Base-by-base conservation (phyloP, 2,329 filamentous ascomycete genomes). In the Diplodia mutila region DNA sequence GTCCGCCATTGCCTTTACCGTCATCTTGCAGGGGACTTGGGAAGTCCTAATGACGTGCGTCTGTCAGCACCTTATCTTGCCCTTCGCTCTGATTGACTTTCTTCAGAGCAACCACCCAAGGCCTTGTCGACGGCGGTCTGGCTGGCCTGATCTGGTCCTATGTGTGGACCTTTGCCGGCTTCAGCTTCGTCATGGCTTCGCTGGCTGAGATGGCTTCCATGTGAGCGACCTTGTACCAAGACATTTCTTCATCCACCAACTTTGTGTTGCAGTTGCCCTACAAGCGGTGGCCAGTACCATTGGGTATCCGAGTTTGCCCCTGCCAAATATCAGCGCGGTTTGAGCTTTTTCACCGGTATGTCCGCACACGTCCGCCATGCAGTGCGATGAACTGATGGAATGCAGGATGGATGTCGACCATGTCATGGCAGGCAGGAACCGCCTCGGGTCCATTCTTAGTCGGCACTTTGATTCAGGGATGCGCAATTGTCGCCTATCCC, bases 11-110 rank as follows among this genome's bases (percentile, higher is more conserved):
- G 83, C 84, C 11, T 86, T 86, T 69, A 81, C 82, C 29, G 83
- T 82, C 69, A 83, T 84, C 34, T 77, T 85, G 29, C 81, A 85
- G 70, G 81, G 82, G 64, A 86, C 85, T 0, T 87, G 85, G 85
- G 85, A 87, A 72, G 79, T 81, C 34, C 76, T 80, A 2, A 72
- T 85, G 9, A 77, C 79, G 71, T 80, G 51, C 21, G 67, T 69
- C n/a, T 12, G 21, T n/a, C n/a, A n/a, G n/a, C n/a, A n/a, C n/a
- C 21, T 18, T 25, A 27, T 21, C n/a, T 37, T 32, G 6, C 12
- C 21, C 21, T 3, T 39, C 23, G 16, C 21, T 23, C 4, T 29
- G n/a, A 51, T 25, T 59, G 39, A 57, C 52, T 34, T 59, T 23
- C 4, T 29, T 6, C 18, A 67, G 65, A 32, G 66, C 66, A 3